These are phyloP conservation scores for Coemansia sp. DNA, from an alignment of 192 early-diverging fungal genomes.

Conservation along the genomic window DNA sequence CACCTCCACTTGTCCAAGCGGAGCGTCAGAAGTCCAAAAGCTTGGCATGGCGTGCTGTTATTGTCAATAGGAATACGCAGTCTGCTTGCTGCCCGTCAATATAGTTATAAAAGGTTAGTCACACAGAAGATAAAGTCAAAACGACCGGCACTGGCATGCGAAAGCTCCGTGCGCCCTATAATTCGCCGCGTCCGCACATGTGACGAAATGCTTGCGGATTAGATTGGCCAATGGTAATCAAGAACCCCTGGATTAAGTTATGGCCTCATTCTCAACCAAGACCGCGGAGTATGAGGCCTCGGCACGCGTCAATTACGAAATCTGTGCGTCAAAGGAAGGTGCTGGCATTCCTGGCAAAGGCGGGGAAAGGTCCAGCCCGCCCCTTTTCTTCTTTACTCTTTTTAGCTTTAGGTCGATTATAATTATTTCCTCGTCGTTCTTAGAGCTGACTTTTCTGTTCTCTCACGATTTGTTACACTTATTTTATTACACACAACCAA, in stretches of 20 bases:
- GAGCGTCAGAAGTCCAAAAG: slow-evolving; percentile 51
- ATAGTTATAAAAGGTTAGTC: background rate
- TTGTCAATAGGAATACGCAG: background rate
- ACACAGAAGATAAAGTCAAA: background rate
- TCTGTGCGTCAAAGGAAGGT: background rate
- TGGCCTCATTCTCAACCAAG: background rate
- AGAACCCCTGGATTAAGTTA: background rate
- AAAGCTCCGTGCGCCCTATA: background rate
- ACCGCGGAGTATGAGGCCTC: too few relatives aligned
- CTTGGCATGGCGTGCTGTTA: slow-evolving; percentile 26
- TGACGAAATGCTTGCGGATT: background rate
- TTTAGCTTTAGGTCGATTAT: background rate
- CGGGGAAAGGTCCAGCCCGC: background rate
- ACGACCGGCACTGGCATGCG: background rate
- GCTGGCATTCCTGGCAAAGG: background rate
- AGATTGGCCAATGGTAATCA: background rate
- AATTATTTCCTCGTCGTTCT: background rate
- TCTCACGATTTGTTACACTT: background rate
- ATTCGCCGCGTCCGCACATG: background rate
- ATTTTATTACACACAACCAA: slow-evolving; percentile 1
- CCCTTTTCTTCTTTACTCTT: background rate
- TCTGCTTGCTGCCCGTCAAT: background rate
- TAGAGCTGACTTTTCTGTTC: background rate
- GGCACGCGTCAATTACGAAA: too few relatives aligned
- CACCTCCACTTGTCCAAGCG: slow-evolving; percentile 33